Base-by-base conservation (phyloP, 768 basidiomycete species). In the Galerina sulciceps region DNA sequence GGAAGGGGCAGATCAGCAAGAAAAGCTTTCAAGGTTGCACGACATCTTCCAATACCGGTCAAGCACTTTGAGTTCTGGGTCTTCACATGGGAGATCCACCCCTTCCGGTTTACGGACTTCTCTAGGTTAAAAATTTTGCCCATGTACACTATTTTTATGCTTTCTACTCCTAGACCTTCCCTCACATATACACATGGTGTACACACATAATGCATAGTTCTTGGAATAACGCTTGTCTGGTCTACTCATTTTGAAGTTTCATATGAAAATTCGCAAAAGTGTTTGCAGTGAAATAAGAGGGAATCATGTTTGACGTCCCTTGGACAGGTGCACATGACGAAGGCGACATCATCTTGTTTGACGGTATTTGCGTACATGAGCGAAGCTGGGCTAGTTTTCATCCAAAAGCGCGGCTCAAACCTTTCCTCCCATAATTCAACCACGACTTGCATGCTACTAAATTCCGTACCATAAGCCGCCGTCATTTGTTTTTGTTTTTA, bases 21-120 rank as follows among this genome's bases (percentile, higher is more conserved):
- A 91, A 53, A 87, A 86, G 66, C 69, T 93, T 34, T 88, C 91
- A 41, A 78, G 88, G 65, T 71, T 94, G 52, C 92, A 93, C 69
- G 85, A 90, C 67, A 80, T 93, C 61, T 94, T 93, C 75, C 90
- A 91, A 65, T 93, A 94, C 73, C 83, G 90, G 53, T 84, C 88
- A 22, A 91, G 90, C 69, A 84, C 84, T 38, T 52, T 76, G 43
- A 83, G 82, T 63, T 75, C 73, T 57, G 78, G 76, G n/a, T 80
- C 80, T 17, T 79, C 79, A 35, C 78, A 75, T 48, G 74, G 72
- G 34, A 67, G 66, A 51, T 64, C 68, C 3, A 68, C 69, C 22
- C 65, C 73, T 43, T 62, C 70, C 34, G 69, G 63, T 51, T 47
- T 63, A 67, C 69, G 69, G 66, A 70, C 67, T 61, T 76, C 76